phyloP scores from a whole-genome alignment of 2,329 filamentous ascomycete genomes.

The Thermoascus crustaceus region DNA sequence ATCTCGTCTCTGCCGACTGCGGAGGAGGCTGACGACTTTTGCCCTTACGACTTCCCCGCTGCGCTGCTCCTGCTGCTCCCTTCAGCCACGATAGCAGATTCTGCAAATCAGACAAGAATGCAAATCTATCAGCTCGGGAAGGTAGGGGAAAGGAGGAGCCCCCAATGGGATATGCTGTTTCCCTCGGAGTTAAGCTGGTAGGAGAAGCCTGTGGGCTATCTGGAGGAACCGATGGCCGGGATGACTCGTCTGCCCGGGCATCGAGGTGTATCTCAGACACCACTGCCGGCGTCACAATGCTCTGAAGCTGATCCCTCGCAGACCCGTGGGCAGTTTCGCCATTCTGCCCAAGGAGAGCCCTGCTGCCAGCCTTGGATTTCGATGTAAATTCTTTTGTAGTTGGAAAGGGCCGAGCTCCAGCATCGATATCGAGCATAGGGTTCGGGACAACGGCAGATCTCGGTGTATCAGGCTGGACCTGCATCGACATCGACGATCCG shows the following conservation, averaged over 20 bases:
- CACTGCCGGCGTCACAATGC: conserved; percentile 28
- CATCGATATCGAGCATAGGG: conserved; percentile 5
- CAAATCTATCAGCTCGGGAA: conserved; percentile 7
- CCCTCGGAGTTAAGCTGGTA: not conserved
- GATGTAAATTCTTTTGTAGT: conserved; percentile 21
- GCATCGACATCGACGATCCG: conserved; percentile 7
- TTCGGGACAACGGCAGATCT: conserved; percentile 4
- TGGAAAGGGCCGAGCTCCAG: conserved; percentile 6
- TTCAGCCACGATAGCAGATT: conserved; percentile 29
- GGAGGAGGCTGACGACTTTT: conserved; percentile 10
- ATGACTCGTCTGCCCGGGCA: conserved; percentile 23
- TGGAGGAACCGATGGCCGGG: conserved; percentile 9
- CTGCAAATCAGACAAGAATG: conserved; percentile 22
- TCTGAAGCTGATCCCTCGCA: conserved; percentile 9
- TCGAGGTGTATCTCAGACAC: conserved; percentile 33
- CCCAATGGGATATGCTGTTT: too few relatives aligned
- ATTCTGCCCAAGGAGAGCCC: conserved; percentile 22
- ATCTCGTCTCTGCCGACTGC: conserved; percentile 28
- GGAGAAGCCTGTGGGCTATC: conserved; percentile 7
- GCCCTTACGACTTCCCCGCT: conserved; percentile 2
- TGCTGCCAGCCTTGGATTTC: conserved; percentile 18
- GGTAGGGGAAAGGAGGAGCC: too few relatives aligned
- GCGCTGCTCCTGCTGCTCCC: conserved; percentile 14
- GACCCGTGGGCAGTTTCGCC: conserved; percentile 6
- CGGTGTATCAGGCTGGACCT: conserved; percentile 10